Conservation (phyloP, 2,329 filamentous ascomycete species). For the Penicillium sp. region DNA sequence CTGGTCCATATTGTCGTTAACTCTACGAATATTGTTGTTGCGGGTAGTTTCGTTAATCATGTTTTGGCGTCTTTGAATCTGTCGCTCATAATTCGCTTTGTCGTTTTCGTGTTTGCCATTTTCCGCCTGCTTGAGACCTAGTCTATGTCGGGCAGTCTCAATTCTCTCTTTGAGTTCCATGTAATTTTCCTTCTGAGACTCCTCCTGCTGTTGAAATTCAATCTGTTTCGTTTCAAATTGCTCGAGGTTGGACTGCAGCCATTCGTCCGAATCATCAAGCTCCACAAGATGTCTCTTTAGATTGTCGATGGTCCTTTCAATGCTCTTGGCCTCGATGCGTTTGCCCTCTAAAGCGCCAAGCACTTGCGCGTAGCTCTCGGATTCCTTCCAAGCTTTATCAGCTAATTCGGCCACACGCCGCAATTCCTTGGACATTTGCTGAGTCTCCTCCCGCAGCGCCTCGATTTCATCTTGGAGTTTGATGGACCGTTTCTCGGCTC, state of each 20-base stretch:
- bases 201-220: conserved; percentile 58
- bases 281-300: conserved; percentile 68
- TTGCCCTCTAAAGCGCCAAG: conserved; percentile 72
- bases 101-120: conserved; percentile 74
- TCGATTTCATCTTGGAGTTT: conserved; percentile 59
- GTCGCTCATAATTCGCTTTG: conserved; percentile 77
- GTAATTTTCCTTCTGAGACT: conserved; percentile 59
- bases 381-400: conserved; percentile 64
- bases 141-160: conserved; percentile 39
- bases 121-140: conserved; percentile 40
- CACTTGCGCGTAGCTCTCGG: conserved; percentile 66
- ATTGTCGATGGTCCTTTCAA: conserved; percentile 64
- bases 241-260: conserved; percentile 63
- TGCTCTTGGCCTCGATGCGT: conserved; percentile 64
- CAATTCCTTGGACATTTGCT: conserved; percentile 49
- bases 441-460: conserved; percentile 55
- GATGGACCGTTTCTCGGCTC: conserved; percentile 59
- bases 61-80: conserved; percentile 63
- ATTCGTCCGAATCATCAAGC: conserved; percentile 70
- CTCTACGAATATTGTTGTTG: conserved; percentile 74
- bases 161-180: conserved; percentile 53
- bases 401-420: conserved; percentile 45
- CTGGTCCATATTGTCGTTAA: conserved; percentile 71
- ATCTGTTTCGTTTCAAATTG: conserved; percentile 72
- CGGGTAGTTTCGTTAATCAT: conserved; percentile 74